Base-by-base conservation (phyloP, 495 filamentous ascomycete genomes). In the Hypoxylon subgilvum region DNA sequence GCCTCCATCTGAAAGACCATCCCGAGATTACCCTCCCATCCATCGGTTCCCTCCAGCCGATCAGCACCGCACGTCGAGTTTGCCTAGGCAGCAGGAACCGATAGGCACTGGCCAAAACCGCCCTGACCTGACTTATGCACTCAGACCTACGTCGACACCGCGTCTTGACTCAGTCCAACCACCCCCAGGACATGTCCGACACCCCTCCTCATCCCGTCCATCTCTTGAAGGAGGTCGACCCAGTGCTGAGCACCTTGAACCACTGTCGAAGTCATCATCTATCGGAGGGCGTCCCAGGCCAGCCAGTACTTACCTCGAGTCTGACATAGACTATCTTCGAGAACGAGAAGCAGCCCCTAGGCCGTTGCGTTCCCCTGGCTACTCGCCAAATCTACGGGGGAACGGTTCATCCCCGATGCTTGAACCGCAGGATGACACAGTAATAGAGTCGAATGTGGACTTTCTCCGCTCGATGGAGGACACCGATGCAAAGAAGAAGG, bases 381-480 rank as follows among this genome's bases (percentile, higher is more conserved):
- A 73, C 2, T 67, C 69, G 9, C 71, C 73, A n/a, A 70, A 69
- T 28, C 40, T 69, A 22, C 51, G 65, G 5, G 79, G 73, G 13
- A 76, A 70, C 45, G 61, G 51, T 62, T 72, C 73, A 6, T 69
- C 70, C 3, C 68, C 69, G 2, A 67, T 66, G 13, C 63, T 74
- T 0, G 76, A 78, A 14, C 74, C 74, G 8, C 78, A 79, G 28
- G 84, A 85, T n/a, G 84, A 85, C 30, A 78, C 76, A 30, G 87
- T 84, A 50, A 95, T 97, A 46, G 80, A 86, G 45, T 94, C 91
- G 4, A 91, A 95, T 61, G 84, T 97, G 13, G 93, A 96, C 47
- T 97, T 91, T 66, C 77, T 97, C 2, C 86, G 88, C 19, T 83
- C 84, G 0, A 90, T 89, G 79, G 92, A 97, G 69, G 80, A 82